Evolutionary conservation across 768 basidiomycete species (phyloP).

Genomic region (Leccinum olivaceopallidum): DNA sequence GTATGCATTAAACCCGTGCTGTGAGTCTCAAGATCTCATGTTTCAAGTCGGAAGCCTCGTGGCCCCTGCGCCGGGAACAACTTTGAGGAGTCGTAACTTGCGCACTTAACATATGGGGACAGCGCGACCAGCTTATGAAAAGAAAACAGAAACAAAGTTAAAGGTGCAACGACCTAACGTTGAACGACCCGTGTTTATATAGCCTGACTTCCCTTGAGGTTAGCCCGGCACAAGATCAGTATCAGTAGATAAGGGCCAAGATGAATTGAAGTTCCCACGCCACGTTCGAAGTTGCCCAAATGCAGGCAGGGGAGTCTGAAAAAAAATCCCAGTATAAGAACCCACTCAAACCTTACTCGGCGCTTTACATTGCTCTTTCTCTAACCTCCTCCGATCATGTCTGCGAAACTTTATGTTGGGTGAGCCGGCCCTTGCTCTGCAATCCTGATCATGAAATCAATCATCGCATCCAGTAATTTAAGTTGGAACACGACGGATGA

Average conservation of each 20-base stretch:
- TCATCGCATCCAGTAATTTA: slow-evolving; percentile 26
- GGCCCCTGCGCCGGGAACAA: slow-evolving; percentile 9
- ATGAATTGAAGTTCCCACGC: slow-evolving; percentile 6
- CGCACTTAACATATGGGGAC: not conserved
- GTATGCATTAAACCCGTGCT: not conserved
- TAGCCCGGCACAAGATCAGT: slow-evolving; percentile 1
- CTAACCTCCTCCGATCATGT: slow-evolving; percentile 25
- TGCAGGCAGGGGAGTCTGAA: slow-evolving; percentile 36
- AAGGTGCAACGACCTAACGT: not conserved
- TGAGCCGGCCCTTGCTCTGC: slow-evolving; percentile 15
- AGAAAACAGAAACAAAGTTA: not conserved
- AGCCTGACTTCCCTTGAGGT: no score
- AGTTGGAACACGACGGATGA: slow-evolving; percentile 37
- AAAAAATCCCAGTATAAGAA: slow-evolving; percentile 30
- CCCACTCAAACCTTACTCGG: slow-evolving; percentile 19
- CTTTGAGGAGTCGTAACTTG: not conserved
- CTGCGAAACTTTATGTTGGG: slow-evolving; percentile 35
- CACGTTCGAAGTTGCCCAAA: slow-evolving; percentile 25
- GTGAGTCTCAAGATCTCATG: not conserved
- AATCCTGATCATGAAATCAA: not conserved
- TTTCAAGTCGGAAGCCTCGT: slow-evolving; percentile 7
- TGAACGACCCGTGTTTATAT: not conserved
- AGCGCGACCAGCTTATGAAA: not conserved
- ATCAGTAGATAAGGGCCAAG: slow-evolving; percentile 13
- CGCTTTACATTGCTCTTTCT: slow-evolving; percentile 16